Percentiles rank a stretch among this genome's conserved stretches.
phyloP scores from a whole-genome alignment of 2,329 filamentous ascomycete species.

The Sclerotinia sclerotiorum region DNA sequence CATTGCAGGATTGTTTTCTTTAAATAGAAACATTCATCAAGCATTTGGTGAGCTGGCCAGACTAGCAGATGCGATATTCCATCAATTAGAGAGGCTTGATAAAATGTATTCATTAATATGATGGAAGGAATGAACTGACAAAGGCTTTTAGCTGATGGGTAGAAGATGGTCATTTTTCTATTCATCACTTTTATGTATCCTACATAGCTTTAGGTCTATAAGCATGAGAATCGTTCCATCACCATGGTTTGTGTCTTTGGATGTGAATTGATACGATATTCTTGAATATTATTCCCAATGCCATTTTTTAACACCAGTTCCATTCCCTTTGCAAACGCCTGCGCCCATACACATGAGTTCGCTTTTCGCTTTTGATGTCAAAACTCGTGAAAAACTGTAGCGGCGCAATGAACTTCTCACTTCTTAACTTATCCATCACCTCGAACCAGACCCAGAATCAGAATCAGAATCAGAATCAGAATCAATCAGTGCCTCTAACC shows the following conservation, averaged over 20 bases:
- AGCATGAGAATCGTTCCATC: slow-evolving; percentile 26
- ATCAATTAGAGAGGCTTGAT: slow-evolving; percentile 19
- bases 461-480: slow-evolving; percentile 31
- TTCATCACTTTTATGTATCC: slow-evolving; percentile 34
- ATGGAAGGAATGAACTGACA: slow-evolving; percentile 24
- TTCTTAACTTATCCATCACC: not conserved
- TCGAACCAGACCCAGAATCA: not conserved
- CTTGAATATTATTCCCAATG: not conserved
- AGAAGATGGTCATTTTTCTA: not conserved
- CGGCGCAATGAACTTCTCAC: not conserved
- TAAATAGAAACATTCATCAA: slow-evolving; percentile 25
- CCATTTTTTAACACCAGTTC: too few relatives aligned
- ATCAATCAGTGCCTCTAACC: slow-evolving; percentile 29
- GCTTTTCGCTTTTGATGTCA: too few relatives aligned
- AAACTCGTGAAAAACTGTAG: too few relatives aligned
- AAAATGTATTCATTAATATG: slow-evolving; percentile 30
- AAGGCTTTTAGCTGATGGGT: slow-evolving; percentile 22
- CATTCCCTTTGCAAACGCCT: too few relatives aligned
- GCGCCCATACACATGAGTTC: too few relatives aligned
- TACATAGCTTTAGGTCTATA: slow-evolving; percentile 35
- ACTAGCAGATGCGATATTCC: slow-evolving; percentile 33
- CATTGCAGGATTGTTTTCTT: slow-evolving; percentile 36
- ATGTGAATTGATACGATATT: not conserved
- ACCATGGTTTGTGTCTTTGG: not conserved
- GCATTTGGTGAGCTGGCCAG: slow-evolving; percentile 37